Percentiles rank a stretch among this genome's conserved stretches.
These are phyloP conservation scores for Penicillium rolfsii DNA, from an alignment of 2,329 filamentous ascomycete genomes.

Conservation along the genomic window DNA sequence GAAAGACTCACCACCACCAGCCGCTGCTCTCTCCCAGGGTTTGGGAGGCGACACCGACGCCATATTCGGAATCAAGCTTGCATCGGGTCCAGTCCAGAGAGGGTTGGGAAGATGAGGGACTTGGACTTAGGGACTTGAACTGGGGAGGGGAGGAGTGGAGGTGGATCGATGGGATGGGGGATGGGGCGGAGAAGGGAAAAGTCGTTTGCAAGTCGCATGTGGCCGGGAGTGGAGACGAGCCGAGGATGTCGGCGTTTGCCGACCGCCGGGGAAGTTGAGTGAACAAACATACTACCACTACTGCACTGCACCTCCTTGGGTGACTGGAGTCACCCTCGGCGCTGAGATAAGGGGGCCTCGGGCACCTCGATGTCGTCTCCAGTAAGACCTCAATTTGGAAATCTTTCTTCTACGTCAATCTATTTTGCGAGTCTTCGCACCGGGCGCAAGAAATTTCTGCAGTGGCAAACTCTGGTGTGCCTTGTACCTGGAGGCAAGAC, in stretches of 20 bases:
- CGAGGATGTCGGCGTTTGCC: constrained; percentile 32
- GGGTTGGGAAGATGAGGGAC: constrained; percentile 5
- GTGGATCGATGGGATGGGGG: constrained; percentile 17
- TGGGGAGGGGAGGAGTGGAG: constrained; percentile 9
- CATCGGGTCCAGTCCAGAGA: constrained; percentile 30
- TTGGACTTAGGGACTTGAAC: constrained; percentile 7
- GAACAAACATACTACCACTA: too few species aligned
- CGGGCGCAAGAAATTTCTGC: constrained; percentile 19
- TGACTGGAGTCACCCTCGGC: not conserved
- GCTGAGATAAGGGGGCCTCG: not conserved
- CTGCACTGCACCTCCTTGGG: too few species aligned
- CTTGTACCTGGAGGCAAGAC: not conserved
- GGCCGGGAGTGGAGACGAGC: constrained; percentile 30
- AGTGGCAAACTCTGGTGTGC: constrained; percentile 21
- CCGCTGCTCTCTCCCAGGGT: constrained; percentile 87
- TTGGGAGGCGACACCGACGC: constrained; percentile 82
- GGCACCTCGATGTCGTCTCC: not conserved
- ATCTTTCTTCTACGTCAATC: not conserved
- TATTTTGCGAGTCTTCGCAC: not conserved
- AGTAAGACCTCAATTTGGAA: not conserved
- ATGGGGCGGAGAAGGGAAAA: constrained; percentile 21
- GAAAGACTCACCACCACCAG: constrained; percentile 55
- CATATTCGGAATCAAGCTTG: constrained; percentile 48
- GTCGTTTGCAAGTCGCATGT: constrained; percentile 22
- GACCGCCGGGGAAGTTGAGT: constrained; percentile 2